Evolutionary conservation across 495 filamentous ascomycete species (phyloP), one percentile per base, ranked within the genome.

Genomic region (Aspergillus cristatus): DNA sequence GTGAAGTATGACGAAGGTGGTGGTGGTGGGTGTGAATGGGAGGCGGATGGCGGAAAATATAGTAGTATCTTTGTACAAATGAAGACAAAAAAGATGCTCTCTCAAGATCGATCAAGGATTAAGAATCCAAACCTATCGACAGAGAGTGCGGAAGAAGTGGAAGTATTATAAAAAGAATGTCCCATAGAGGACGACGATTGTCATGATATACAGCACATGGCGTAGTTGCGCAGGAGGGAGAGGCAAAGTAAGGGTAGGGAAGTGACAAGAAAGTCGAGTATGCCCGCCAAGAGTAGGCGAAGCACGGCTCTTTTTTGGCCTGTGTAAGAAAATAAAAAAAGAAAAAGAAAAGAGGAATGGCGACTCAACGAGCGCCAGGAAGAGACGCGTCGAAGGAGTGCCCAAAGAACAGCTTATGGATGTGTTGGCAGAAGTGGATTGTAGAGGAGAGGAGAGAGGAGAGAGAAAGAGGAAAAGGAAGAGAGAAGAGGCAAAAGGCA

Each of bases 151-250:
- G 32, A 42, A 55, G n/a, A n/a, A n/a, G n/a, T n/a, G n/a, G n/a
- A n/a, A n/a, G n/a, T n/a, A n/a, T n/a, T n/a, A n/a, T n/a, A n/a
- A 8, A 4, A 48, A 45, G 22, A 40, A 32, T 42, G 62, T 59
- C 65, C 62, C 47, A 37, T 13, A 24, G 41, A 67, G 63, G 65
- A 67, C 63, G 42, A 38, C 34, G 40, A 40, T 46, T 49, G 62
- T 65, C 58, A 67, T 58, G 58, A 69, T 69, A 67, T 67, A 55
- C 35, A 65, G 41, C 45, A 48, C 62, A 66, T 67, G 42, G 31
- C 57, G 42, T 39, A 45, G 32, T 25, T 30, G 38, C 26, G 36
- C 16, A 18, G 33, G 28, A 14, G 24, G 40, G 37, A 20, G 17
- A 43, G 42, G n/a, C 30, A 35, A 34, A 35, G 42, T 48, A 42